Percentiles rank a stretch among this genome's conserved stretches.
Conservation (phyloP, 2,329 filamentous ascomycete species). For the Sporothrix protearum region DNA sequence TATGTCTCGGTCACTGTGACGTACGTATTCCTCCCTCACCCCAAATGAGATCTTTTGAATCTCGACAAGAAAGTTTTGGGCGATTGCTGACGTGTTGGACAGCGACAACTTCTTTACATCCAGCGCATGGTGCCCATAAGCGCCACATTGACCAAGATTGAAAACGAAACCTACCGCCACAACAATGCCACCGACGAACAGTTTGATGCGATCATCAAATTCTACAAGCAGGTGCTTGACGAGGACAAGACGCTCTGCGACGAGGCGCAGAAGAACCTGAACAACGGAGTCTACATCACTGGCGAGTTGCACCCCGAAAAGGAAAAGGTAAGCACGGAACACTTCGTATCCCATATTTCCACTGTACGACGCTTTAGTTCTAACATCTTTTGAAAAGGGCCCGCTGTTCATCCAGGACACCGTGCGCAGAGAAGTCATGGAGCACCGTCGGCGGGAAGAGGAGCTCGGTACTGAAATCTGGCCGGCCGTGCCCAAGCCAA, state of each 20-base stretch:
- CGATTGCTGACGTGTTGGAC: background rate
- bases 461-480: conserved; percentile 32
- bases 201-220: conserved; percentile 45
- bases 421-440: conserved; percentile 32
- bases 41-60: too few relatives aligned
- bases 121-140: conserved; percentile 48
- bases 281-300: conserved; percentile 49
- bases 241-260: conserved; percentile 53
- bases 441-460: conserved; percentile 32
- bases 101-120: conserved; percentile 51
- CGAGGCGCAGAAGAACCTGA: conserved; percentile 48
- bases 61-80: too few relatives aligned
- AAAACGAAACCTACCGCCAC: conserved; percentile 52
- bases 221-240: conserved; percentile 50
- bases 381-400: conserved; percentile 40
- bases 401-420: conserved; percentile 47
- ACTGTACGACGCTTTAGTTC: too few relatives aligned
- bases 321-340: conserved; percentile 39
- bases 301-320: conserved; percentile 51
- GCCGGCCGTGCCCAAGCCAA: conserved; percentile 33
- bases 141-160: conserved; percentile 43
- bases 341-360: too few relatives aligned
- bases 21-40: conserved; percentile 33
- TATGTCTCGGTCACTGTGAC: conserved; percentile 40
- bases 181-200: conserved; percentile 45